Base-by-base conservation (phyloP, 2,329 filamentous ascomycete species). In the Falciphora oryzae region DNA sequence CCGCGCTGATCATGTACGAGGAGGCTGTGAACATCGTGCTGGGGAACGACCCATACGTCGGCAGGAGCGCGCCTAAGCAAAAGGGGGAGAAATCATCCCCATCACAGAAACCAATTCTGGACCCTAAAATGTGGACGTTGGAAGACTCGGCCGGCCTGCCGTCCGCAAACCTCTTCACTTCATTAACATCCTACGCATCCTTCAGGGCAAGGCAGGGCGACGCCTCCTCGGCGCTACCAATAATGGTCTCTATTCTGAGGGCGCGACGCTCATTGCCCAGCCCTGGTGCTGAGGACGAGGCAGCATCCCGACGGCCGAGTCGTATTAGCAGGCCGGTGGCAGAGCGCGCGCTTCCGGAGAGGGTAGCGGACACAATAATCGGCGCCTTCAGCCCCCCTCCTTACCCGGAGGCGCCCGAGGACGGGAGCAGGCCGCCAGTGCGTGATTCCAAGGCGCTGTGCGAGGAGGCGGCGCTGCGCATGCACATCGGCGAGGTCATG, bases 401-500 rank as follows among this genome's bases (percentile, higher is more conserved):
- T 1, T 96, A 93, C 72, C 93, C 94, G 0, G 75, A 86, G 0
- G 83, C 90, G 0, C 90, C 89, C 0, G 80, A 85, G 0, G 88
- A 91, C 61, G 93, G 93, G 64, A 85, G 89, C 60, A 77, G 84
- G 3, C 82, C 89, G 0, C 86, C 93, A 0, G 77, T 82, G 65
- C 89, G 91, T 60, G 85, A 84, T 64, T 73, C 86, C 13, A 80
- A 83, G 32, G 86, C 91, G 68, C 83, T 85, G 53, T 97, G 93
- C 75, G 89, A 95, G 69, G 93, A 97, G 75, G 92, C 93, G 3
- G 92, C 87, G 0, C 78, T 97, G 18, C 93, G 92, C 81, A 84
- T 93, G 29, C 95, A 97, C 75, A 94, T 98, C 67, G 94, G 94
- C 65, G 94, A 98, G 78, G 96, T 98, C 63, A 83, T 98, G 38